phyloP scores from a whole-genome alignment of 495 filamentous ascomycete genomes.

The Hypoxylon cercidicola region DNA sequence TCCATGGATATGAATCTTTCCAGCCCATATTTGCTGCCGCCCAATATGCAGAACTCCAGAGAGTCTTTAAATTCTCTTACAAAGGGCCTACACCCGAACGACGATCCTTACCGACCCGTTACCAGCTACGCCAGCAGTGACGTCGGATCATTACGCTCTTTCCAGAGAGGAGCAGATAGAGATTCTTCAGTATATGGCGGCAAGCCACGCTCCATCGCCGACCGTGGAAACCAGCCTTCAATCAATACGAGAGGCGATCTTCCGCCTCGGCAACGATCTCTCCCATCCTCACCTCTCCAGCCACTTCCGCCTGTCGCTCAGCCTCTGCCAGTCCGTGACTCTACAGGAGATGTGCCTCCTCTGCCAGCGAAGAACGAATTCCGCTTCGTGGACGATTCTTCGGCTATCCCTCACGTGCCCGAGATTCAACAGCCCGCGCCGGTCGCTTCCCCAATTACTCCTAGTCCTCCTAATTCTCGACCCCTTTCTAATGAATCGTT shows the following conservation, averaged over 20 bases:
- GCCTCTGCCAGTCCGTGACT: constrained; percentile 19
- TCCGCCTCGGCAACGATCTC: constrained; percentile 19
- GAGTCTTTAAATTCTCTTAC: constrained; percentile 88
- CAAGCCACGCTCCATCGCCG: constrained; percentile 47
- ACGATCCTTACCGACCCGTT: constrained; percentile 87
- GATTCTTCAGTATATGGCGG: constrained; percentile 70
- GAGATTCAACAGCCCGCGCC: constrained; percentile 51
- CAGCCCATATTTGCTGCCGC: constrained; percentile 91
- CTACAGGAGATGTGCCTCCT: constrained; percentile 15
- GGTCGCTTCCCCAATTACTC: constrained; percentile 42
- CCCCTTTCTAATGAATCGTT: constrained; percentile 36
- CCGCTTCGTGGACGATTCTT: constrained; percentile 43
- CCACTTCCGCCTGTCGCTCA: constrained; percentile 42
- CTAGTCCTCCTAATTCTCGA: constrained; percentile 25
- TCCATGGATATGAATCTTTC: constrained; percentile 85
- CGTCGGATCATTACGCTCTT: constrained; percentile 66
- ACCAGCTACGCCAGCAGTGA: constrained; percentile 68
- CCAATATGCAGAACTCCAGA: constrained; percentile 76
- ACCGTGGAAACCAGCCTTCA: constrained; percentile 11
- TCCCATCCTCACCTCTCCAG: constrained; percentile 42
- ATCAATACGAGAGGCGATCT: constrained; percentile 5
- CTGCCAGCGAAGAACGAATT: constrained; percentile 42
- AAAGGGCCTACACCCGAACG: constrained; percentile 70
- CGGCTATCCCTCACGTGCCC: constrained; percentile 46
- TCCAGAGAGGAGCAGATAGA: constrained; percentile 63